Percentiles rank a stretch among this genome's conserved stretches.
Conservation (phyloP, 1,139 yeast species). For the Candida mesenterica region DNA sequence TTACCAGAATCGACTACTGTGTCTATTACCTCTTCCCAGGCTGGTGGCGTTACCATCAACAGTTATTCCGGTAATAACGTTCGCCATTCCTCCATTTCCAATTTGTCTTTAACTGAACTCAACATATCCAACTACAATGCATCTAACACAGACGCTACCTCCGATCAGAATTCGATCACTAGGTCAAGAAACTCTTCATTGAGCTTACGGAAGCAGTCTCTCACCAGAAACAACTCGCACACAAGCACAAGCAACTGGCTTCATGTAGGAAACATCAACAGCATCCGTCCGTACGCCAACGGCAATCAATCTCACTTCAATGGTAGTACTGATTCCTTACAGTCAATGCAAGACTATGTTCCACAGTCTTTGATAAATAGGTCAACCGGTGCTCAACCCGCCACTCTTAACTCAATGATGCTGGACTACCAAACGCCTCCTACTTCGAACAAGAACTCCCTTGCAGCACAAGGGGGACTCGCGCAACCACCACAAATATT, state of each 20-base stretch:
- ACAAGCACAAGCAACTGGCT: constrained; percentile 38
- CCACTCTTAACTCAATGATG: constrained; percentile 30
- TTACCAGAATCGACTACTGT: constrained; percentile 31
- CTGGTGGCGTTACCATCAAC: constrained; percentile 14
- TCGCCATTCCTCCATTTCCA: constrained; percentile 41
- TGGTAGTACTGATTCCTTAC: constrained; percentile 43
- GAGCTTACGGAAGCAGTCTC: constrained; percentile 44
- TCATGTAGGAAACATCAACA: constrained; percentile 46
- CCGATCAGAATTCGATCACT: constrained; percentile 7
- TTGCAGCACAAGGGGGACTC: constrained; percentile 13
- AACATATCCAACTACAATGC: constrained; percentile 32
- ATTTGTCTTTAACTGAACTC: constrained; percentile 41
- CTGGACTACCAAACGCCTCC: constrained; percentile 48
- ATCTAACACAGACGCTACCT: constrained; percentile 7
- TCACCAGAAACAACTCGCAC: constrained; percentile 44
- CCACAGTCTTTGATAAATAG: constrained; percentile 41
- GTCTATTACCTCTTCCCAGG: constrained; percentile 15
- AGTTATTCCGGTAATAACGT: constrained; percentile 12
- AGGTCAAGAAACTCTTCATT: constrained; percentile 27
- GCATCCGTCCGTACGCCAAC: constrained; percentile 24
- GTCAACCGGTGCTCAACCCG: constrained; percentile 10
- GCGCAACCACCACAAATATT: constrained; percentile 18
- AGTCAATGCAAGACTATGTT: constrained; percentile 45
- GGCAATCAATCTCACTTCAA: constrained; percentile 21
- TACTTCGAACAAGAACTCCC: constrained; percentile 35